Conservation (phyloP, 148 eudicot species). For the Spergularia bocconei region DNA sequence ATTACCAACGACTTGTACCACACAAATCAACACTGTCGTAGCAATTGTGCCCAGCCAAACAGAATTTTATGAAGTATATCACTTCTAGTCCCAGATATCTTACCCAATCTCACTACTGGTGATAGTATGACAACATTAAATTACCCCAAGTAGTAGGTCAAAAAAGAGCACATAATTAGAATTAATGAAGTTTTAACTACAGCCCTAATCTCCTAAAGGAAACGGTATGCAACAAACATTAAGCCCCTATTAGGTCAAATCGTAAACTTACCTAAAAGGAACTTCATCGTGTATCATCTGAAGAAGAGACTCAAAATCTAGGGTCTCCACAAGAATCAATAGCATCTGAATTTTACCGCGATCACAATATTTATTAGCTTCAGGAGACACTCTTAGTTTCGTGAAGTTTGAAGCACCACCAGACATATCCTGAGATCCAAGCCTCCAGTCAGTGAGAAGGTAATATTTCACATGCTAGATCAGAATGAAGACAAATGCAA, state of each 20-base stretch:
- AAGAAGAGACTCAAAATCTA: slow-evolving; percentile 84
- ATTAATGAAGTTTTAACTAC: background rate
- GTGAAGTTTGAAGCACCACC: slow-evolving; percentile 62
- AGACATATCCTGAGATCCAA: slow-evolving; percentile 56
- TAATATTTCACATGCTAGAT: background rate
- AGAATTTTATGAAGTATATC: background rate
- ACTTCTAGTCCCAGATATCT: background rate
- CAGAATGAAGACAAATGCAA: slow-evolving; percentile 18
- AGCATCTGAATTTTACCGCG: slow-evolving; percentile 87
- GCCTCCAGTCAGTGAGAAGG: slow-evolving; percentile 21
- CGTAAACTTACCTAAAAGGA: slow-evolving; percentile 60
- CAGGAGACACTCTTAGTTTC: slow-evolving; percentile 71
- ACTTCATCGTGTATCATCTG: slow-evolving; percentile 85
- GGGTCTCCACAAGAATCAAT: slow-evolving; percentile 75
- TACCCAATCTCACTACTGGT: background rate
- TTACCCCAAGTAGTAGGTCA: slow-evolving; percentile 9
- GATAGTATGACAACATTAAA: background rate
- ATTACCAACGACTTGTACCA: background rate
- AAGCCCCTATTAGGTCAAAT: background rate
- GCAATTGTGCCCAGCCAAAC: slow-evolving; percentile 4
- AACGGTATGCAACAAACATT: slow-evolving; percentile 7
- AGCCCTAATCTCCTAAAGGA: background rate
- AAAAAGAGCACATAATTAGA: background rate
- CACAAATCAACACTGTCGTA: background rate
- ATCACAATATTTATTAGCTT: slow-evolving; percentile 58